Percentiles rank a stretch among this genome's conserved stretches.
Conservation (phyloP, 2,329 filamentous ascomycete species). For the Aspergillus aculeatinus region DNA sequence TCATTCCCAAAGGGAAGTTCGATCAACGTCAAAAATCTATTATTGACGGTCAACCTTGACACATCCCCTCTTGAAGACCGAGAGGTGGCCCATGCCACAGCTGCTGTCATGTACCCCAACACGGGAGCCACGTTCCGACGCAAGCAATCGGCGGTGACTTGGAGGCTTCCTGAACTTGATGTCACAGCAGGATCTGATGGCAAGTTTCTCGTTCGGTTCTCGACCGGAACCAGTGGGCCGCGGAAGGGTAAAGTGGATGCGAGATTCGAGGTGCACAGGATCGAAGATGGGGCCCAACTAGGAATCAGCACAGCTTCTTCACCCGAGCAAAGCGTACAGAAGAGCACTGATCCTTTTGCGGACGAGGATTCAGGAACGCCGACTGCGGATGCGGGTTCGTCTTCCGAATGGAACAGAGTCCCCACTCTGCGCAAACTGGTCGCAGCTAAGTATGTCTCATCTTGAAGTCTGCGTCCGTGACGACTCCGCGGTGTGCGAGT, state of each 20-base stretch:
- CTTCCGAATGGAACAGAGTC: conserved; percentile 64
- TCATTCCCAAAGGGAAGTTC: conserved; percentile 50
- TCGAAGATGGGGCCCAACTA: conserved; percentile 62
- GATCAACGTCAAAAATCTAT: conserved; percentile 71
- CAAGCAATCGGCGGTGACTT: conserved; percentile 47
- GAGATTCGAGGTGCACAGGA: conserved; percentile 68
- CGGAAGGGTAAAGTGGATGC: conserved; percentile 77
- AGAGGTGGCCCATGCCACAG: conserved; percentile 42
- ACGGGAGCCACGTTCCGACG: conserved; percentile 46
- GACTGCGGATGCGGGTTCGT: conserved; percentile 27
- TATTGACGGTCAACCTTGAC: conserved; percentile 59
- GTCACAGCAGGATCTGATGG: conserved; percentile 57
- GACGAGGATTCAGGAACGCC: conserved; percentile 40
- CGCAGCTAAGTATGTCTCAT: conserved; percentile 71
- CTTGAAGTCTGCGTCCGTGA: conserved; percentile 21
- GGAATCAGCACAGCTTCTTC: conserved; percentile 52
- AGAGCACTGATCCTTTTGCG: conserved; percentile 49
- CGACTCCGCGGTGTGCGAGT: neutral
- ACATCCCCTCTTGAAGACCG: conserved; percentile 41
- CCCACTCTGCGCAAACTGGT: conserved; percentile 66
- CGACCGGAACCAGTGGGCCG: conserved; percentile 68
- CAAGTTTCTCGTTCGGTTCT: conserved; percentile 80
- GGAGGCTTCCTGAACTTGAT: conserved; percentile 51
- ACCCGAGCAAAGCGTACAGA: conserved; percentile 24
- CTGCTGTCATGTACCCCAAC: conserved; percentile 49